Evolutionary conservation across 305 asterid genomes (phyloP).

Genomic region (Fraxinus latifolia): DNA sequence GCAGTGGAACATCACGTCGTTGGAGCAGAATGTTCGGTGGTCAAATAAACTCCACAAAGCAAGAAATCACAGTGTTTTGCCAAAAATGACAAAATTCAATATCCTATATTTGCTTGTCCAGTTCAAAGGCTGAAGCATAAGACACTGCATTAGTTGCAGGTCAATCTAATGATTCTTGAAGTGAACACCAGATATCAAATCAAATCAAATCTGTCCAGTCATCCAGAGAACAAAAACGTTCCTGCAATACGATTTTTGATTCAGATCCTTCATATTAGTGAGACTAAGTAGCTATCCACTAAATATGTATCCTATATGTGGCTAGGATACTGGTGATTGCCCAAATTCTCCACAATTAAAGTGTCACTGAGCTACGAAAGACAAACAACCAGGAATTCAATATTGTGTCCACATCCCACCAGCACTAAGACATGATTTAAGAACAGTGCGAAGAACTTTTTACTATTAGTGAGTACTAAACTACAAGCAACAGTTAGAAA

Average conservation of each 20-base stretch:
- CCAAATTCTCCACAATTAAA: slow-evolving; percentile 15
- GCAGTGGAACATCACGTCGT: neutral
- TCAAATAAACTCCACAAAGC: slow-evolving; percentile 8
- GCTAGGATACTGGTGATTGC: slow-evolving; percentile 15
- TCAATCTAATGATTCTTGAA: slow-evolving; percentile 33
- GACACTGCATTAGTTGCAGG: slow-evolving; percentile 34
- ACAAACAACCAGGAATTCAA: slow-evolving; percentile 15
- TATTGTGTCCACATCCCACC: neutral
- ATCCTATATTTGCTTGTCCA: slow-evolving; percentile 30
- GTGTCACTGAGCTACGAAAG: slow-evolving; percentile 1
- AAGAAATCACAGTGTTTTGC: slow-evolving; percentile 9
- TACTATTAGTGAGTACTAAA: neutral
- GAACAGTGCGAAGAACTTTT: slow-evolving; percentile 3
- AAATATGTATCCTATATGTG: slow-evolving; percentile 22
- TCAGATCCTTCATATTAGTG: slow-evolving; percentile 35
- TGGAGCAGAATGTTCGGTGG: slow-evolving; percentile 12
- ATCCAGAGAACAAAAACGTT: slow-evolving; percentile 23
- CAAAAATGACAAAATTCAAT: neutral
- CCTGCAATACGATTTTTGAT: slow-evolving; percentile 53
- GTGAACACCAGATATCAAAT: slow-evolving; percentile 32
- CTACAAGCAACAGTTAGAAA: slow-evolving; percentile 1
- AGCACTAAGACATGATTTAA: slow-evolving; percentile 15
- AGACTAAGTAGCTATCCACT: slow-evolving; percentile 34
- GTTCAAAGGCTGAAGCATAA: slow-evolving; percentile 26
- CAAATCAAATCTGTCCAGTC: slow-evolving; percentile 25